Evolutionary conservation across 371 early-diverging fungal genomes (phyloP).

Genomic region (Funneliformis caledonium): DNA sequence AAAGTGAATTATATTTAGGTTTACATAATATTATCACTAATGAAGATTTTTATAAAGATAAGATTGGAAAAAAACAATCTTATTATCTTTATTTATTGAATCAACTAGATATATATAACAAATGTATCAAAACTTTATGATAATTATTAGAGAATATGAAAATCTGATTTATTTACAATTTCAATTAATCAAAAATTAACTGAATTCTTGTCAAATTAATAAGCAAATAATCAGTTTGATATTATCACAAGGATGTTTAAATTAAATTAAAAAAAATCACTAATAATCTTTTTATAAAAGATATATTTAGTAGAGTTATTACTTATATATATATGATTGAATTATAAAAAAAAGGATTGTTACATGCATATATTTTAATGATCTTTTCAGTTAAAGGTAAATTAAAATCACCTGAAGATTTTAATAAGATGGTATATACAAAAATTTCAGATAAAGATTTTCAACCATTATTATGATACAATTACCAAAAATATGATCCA

Average conservation of each 20-base stretch:
- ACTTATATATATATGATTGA: constrained; percentile 43
- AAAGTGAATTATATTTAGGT: neutral
- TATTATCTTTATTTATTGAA: too few relatives aligned
- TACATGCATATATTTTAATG: neutral
- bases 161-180: neutral
- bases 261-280: neutral
- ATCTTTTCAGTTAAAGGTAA: neutral
- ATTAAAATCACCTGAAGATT: constrained; percentile 35
- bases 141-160: neutral
- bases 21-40: neutral
- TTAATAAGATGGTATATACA: constrained; percentile 41
- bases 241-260: neutral
- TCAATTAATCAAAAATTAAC: neutral
- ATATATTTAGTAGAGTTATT: neutral
- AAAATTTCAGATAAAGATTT: constrained; percentile 43
- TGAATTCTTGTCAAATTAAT: neutral
- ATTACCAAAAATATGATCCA: constrained; percentile 47
- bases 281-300: neutral
- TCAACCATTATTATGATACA: constrained; percentile 42
- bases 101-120: neutral
- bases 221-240: neutral
- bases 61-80: neutral
- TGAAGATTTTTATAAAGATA: too few relatives aligned
- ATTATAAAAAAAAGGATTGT: constrained; percentile 48
- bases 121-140: neutral